Conservation (phyloP, 305 asterid genomes). For the Stenogyne calaminthoides region DNA sequence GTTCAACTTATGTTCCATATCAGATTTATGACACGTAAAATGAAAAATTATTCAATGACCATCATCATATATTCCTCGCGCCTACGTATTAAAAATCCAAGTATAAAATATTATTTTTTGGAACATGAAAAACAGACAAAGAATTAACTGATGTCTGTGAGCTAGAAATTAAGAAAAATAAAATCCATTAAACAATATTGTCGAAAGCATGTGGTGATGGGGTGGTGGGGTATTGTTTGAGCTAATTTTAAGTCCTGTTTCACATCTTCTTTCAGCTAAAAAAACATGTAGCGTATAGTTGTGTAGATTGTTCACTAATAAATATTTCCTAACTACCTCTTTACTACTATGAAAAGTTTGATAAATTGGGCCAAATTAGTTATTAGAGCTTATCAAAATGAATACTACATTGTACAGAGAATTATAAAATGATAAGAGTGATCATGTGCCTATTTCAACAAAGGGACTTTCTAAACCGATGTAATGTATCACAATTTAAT, state of each 20-base stretch:
- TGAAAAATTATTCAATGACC: too few species aligned
- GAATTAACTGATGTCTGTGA: too few species aligned
- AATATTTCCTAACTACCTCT: constrained; percentile 35
- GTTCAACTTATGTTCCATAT: too few species aligned
- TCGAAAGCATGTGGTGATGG: constrained; percentile 38
- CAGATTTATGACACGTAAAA: too few species aligned
- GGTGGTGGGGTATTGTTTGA: constrained; percentile 42
- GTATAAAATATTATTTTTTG: too few species aligned
- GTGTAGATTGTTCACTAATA: constrained; percentile 22
- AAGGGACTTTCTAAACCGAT: too few species aligned
- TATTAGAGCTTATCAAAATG: constrained; percentile 16
- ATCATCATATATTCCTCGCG: too few species aligned
- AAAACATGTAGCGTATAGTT: neutral
- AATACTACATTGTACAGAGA: neutral
- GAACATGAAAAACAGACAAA: too few species aligned
- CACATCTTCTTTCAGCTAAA: neutral
- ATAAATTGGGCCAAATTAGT: constrained; percentile 26
- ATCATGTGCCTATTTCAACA: neutral
- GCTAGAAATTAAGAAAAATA: neutral
- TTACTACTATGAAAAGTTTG: constrained; percentile 16
- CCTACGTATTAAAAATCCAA: too few species aligned
- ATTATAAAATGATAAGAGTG: neutral
- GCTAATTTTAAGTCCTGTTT: constrained; percentile 36
- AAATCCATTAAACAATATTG: neutral
- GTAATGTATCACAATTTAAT: too few species aligned